Conservation (phyloP, 164 flowering plant genomes). For the Berberis thunbergii region DNA sequence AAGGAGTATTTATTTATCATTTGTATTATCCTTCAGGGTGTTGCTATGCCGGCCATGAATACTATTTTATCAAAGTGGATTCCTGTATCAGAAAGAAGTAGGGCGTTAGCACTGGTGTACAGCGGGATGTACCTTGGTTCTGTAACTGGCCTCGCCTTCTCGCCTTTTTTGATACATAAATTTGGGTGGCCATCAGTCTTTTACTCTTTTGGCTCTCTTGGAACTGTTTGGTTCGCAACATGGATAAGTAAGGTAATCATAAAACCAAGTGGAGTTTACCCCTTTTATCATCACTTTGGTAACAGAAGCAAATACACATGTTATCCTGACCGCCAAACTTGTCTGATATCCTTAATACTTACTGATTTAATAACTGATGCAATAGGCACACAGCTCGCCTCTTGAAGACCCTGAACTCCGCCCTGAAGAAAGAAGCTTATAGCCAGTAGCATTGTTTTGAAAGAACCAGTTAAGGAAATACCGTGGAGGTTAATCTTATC, state of each 20-base stretch:
- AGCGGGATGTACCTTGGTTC: slow-evolving; percentile 99
- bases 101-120: slow-evolving; percentile 89
- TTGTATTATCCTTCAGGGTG: slow-evolving; percentile 56
- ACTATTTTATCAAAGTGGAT: slow-evolving; percentile 92
- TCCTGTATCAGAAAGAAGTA: slow-evolving; percentile 91
- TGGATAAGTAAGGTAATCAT: slow-evolving; percentile 74
- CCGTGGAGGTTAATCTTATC: slow-evolving; percentile 86
- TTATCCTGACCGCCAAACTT: too few relatives aligned
- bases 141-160: slow-evolving; percentile 90
- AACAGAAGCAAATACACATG: too few relatives aligned
- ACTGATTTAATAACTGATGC: slow-evolving; percentile 3
- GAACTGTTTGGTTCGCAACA: slow-evolving; percentile 73
- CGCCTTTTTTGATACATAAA: slow-evolving; percentile 76
- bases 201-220: slow-evolving; percentile 92
- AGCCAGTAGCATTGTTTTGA: slow-evolving; percentile 29
- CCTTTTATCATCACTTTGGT: too few relatives aligned
- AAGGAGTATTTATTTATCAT: not conserved
- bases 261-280: not conserved
- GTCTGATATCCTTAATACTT: not conserved
- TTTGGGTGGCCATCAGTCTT: slow-evolving; percentile 97
- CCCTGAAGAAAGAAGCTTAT: slow-evolving; percentile 67
- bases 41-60: slow-evolving; percentile 99
- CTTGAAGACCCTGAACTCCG: slow-evolving; percentile 75
- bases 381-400: slow-evolving; percentile 88
- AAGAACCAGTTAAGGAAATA: slow-evolving; percentile 59